Evolutionary conservation across 495 filamentous ascomycete species (phyloP), one percentile per base, ranked within the genome.

Genomic region (Aspergillus steynii): DNA sequence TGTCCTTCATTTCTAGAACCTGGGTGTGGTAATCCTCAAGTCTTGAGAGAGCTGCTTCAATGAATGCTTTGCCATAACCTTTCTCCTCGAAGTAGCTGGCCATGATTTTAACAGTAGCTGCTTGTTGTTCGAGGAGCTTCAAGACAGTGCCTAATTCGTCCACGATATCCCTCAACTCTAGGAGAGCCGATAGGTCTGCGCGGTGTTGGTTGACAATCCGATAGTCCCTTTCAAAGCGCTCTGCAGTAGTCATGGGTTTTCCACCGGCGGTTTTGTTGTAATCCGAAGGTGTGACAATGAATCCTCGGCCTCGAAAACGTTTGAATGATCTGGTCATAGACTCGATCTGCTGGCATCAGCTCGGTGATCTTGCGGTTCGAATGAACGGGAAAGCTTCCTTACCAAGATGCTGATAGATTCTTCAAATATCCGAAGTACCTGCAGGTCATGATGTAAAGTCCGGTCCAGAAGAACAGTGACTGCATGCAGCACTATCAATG

Each of bases 361-460:
- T 53, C 47, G 5, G 7, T 20, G 27, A 25, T 12, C 10, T 15
- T 54, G 58, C 6, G 50, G 46, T 55, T 3, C 42, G 60, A 14
- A 59, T 68, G 29, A 14, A 25, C 26, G 12, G 7, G 31, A 26
- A 3, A n/a, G 51, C 31, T 34, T 3, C 4, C 29, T 28, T 66
- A 87, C 85, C 65, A 89, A 65, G 28, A 88, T 84, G 1, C 85
- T 85, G 27, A 89, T 84, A 14, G 85, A 86, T 62, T 88, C 86
- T 59, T 88, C 86, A 54, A 89, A 88, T 1, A 89, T 83, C 2
- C 85, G 82, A 53, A 89, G 84, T 1, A 88, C 80, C 59, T 89
- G 85, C 1, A 89, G 66, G 47, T 88, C 84, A 1, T 80, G 78
- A 66, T 88, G 82, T 2, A 82, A 77, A 0, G 83, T 81, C 50